Conservation (phyloP, 805 yeast species). For the Saccharomycopsis sp. region DNA sequence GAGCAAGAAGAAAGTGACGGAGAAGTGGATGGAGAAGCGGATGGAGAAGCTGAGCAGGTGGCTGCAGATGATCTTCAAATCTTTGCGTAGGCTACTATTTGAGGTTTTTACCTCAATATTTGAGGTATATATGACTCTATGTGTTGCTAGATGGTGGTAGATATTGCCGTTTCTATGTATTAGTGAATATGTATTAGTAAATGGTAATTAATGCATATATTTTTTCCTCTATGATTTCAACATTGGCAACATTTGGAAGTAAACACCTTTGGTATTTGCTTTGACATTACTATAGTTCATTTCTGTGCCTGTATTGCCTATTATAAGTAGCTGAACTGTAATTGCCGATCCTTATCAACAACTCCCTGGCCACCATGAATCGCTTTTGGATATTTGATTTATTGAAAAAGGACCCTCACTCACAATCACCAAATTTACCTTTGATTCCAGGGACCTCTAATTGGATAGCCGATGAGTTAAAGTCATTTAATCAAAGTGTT, state of each 20-base stretch:
- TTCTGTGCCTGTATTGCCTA: too few species aligned
- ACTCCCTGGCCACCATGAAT: too few species aligned
- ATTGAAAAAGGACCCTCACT: neutral
- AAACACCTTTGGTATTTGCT: too few species aligned
- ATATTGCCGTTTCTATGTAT: neutral
- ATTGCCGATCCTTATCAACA: too few species aligned
- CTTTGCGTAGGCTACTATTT: conserved; percentile 37
- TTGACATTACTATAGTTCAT: too few species aligned
- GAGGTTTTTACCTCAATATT: too few species aligned
- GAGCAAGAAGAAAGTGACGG: conserved; percentile 30
- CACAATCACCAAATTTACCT: neutral
- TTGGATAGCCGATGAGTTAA: conserved; percentile 6
- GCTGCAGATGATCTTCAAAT: conserved; percentile 36
- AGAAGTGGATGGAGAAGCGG: conserved; percentile 27
- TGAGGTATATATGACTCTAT: too few species aligned
- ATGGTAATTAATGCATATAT: neutral
- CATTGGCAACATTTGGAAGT: too few species aligned
- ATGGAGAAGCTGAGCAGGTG: conserved; percentile 23
- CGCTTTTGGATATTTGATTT: conserved; percentile 8
- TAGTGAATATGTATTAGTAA: too few species aligned
- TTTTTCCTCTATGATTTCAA: neutral
- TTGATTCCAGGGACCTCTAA: conserved; percentile 7
- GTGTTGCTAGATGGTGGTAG: too few species aligned
- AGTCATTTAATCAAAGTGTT: neutral
- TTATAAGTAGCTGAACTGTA: too few species aligned